Evolutionary conservation across 768 basidiomycete genomes (phyloP).

Genomic region (Serendipita vermifera): DNA sequence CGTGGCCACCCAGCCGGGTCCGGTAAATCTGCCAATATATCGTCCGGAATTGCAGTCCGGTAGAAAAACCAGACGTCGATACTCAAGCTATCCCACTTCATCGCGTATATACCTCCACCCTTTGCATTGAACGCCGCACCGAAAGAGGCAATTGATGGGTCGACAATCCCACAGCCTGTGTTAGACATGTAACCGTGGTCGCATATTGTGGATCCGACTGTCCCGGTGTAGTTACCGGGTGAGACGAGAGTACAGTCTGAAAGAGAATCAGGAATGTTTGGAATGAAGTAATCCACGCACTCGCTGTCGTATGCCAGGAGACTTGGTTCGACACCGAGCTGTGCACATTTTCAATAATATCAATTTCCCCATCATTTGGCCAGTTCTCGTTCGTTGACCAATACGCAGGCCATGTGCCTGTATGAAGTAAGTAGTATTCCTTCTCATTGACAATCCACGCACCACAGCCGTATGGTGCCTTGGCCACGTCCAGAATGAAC

Average conservation of each 20-base stretch:
- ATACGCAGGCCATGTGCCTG: conserved; percentile 57
- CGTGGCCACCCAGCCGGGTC: conserved; percentile 23
- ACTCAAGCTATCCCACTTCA: conserved; percentile 74
- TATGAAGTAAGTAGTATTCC: not conserved
- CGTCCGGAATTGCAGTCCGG: not conserved
- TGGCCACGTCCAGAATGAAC: conserved; percentile 71
- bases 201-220: conserved; percentile 35
- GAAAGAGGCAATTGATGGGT: conserved; percentile 73
- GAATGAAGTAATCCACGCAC: conserved; percentile 23
- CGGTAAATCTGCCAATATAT: not conserved
- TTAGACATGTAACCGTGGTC: conserved; percentile 37
- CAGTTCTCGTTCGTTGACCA: conserved; percentile 27
- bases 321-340: conserved; percentile 78
- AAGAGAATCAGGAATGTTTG: conserved; percentile 10
- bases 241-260: conserved; percentile 49
- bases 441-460: conserved; percentile 18
- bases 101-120: conserved; percentile 75
- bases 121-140: conserved; percentile 68
- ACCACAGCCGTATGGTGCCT: conserved; percentile 86
- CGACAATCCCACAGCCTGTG: conserved; percentile 64
- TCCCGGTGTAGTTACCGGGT: conserved; percentile 47
- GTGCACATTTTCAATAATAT: conserved; percentile 76
- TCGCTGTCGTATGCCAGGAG: conserved; percentile 56
- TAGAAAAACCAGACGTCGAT: conserved; percentile 45
- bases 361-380: conserved; percentile 31